Conservation (phyloP, 331 rosid genomes). For the Spiraea crenata region DNA sequence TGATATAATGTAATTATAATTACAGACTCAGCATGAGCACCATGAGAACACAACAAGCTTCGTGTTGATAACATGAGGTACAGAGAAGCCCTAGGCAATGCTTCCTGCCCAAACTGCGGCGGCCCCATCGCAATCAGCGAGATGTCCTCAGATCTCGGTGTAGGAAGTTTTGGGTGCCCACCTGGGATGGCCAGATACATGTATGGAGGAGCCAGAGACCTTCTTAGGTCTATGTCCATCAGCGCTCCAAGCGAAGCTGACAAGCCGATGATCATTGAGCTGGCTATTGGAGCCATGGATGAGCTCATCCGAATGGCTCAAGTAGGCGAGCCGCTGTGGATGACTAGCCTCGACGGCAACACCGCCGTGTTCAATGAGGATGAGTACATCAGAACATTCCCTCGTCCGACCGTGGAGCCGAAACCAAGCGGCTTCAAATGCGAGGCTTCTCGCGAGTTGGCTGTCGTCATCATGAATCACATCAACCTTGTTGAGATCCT, state of each 20-base stretch:
- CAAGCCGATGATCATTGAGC: background rate
- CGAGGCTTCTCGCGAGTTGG: too few species aligned
- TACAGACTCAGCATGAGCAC: too few species aligned
- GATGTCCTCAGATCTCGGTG: conserved; percentile 87
- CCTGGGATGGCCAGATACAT: conserved; percentile 59
- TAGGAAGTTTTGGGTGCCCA: conserved; percentile 53
- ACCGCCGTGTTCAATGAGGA: conserved; percentile 30
- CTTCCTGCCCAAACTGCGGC: too few species aligned
- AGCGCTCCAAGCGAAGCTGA: conserved; percentile 18
- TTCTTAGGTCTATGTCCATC: conserved; percentile 68
- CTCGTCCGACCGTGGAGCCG: too few species aligned
- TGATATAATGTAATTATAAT: too few species aligned
- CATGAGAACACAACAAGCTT: too few species aligned
- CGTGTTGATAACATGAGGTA: too few species aligned
- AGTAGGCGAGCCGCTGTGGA: background rate
- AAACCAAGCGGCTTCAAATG: too few species aligned
- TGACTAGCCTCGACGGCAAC: conserved; percentile 60
- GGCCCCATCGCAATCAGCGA: conserved; percentile 96
- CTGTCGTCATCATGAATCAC: too few species aligned
- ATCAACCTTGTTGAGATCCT: too few species aligned
- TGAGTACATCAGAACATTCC: background rate
- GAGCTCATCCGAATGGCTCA: background rate
- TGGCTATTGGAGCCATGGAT: background rate
- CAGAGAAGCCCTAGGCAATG: too few species aligned
- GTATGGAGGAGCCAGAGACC: conserved; percentile 67